Evolutionary conservation across 1,139 yeast species (phyloP), one percentile per base, ranked within the genome.

Genomic region (Schwanniomyces etchellsii): DNA sequence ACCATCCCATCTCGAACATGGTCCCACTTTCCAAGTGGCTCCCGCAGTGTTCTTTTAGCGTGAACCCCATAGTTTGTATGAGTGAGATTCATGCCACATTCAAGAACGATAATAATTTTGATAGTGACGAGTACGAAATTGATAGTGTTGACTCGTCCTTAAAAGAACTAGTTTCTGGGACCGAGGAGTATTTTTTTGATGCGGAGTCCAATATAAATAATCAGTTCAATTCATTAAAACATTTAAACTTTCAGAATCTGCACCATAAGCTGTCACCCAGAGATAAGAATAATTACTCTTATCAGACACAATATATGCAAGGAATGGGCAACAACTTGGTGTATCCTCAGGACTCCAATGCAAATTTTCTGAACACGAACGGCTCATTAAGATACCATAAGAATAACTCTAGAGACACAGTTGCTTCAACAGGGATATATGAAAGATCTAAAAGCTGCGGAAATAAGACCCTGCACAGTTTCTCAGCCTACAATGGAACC

Each of bases 91-190:
- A 31, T 15, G 16, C 27, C 14, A 28, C 10, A 5, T n/a, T 24
- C 11, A 14, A 20, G 13, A 17, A 4, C 16, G 14, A 14, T 13
- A 18, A 23, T 23, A 21, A 18, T 6, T n/a, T n/a, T 18, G 15
- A 29, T 7, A 28, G 30, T 13, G 35, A 31, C 26, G 36, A 43
- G 22, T 42, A 42, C 16, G 29, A 30, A 20, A 25, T 26, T 12
- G 47, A 43, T 14, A 42, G 42, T 14, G 41, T 44, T 5, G 54
- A 47, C 27, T 34, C 43, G 2, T 38, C 37, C 24, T 39, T 52
- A 17, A 38, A 43, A 27, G 52, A 44, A 12, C 37, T 52, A 29
- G 40, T 52, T 4, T 33, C 31, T 16, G 57, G 55, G 3, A 40
- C 50, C 15, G 57, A 50, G 27, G 38, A 39, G 9, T 36, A 15